Evolutionary conservation across 352 stramenopile genomes (phyloP), one percentile per base, ranked within the genome.

Genomic region (Phytopythium ostracodes): DNA sequence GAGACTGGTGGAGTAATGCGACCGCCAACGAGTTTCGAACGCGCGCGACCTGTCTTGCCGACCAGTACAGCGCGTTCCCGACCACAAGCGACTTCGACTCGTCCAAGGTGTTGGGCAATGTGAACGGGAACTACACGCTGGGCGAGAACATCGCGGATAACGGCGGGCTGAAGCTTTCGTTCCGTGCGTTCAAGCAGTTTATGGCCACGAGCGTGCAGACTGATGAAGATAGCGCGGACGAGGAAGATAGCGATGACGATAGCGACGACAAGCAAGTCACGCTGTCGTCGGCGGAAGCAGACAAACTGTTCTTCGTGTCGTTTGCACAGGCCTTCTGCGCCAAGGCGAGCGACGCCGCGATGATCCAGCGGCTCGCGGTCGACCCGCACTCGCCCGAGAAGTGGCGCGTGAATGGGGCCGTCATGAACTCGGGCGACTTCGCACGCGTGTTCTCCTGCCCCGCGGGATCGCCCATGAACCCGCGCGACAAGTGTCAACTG

Each of bases 1-100:
- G 88, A 0, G 81, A 97, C 69, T 99, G 94, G 94, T 98, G 96
- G 93, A 96, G 82, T 25, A 71, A 89, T 29, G 75, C 81, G 40
- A 97, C 97, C 29, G 75, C 73, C 17, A 63, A 67, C 11, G 79
- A 95, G 50, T 98, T 96, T 55, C 57, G 66, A 2, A 58, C 67
- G 17, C 79, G 85, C 15, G 74, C 81, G 0, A 42, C 76, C 40
- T 95, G 84, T 60, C 72, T 95, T 20, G 71, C 85, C 25, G 66
- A 88, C 1, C 79, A 95, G 62, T 95, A 91, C 61, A 51, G 61
- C 22, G 52, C 25, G 17, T 92, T 86, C 52, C 20, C 62, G 22
- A 73, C 88, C 20, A 59, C 56, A 11, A 89, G 84, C 51, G 64
- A 42, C 5, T 71, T 68, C 8, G 71, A 87, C 42, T n/a, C 63